phyloP scores from a whole-genome alignment of 2,329 filamentous ascomycete species.

The Teratosphaeria destructans region DNA sequence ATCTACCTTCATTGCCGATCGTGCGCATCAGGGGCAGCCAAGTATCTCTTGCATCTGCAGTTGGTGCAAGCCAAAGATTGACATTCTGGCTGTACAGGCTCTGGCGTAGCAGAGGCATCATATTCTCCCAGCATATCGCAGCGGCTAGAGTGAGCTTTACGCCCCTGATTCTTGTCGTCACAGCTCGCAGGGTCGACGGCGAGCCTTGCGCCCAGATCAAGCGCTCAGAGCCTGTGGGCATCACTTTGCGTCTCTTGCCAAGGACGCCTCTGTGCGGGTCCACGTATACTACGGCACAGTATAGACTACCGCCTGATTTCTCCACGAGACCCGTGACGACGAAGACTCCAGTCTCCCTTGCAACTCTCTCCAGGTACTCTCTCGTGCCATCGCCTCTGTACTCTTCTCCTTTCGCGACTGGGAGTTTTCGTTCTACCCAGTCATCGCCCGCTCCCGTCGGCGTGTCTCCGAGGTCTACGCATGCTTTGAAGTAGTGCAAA shows the following conservation, averaged over 20 bases:
- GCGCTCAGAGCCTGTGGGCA: constrained; percentile 78
- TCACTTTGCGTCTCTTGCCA: constrained; percentile 84
- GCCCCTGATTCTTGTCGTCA: constrained; percentile 69
- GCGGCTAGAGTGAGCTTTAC: constrained; percentile 70
- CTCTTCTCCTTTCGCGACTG: constrained; percentile 36
- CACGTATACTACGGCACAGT: constrained; percentile 74
- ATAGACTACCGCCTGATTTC: constrained; percentile 68
- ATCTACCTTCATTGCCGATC: constrained; percentile 68
- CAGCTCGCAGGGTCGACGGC: constrained; percentile 65
- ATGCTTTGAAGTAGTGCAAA: constrained; percentile 64
- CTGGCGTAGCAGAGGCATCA: constrained; percentile 83
- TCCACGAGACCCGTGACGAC: constrained; percentile 73
- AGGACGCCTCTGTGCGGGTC: constrained; percentile 62
- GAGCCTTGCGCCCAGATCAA: constrained; percentile 84
- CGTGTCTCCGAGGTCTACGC: constrained; percentile 77
- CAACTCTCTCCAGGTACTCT: constrained; percentile 67
- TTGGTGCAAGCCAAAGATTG: constrained; percentile 83
- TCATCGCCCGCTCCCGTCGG: constrained; percentile 56
- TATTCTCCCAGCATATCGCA: constrained; percentile 95
- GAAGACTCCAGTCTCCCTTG: constrained; percentile 69
- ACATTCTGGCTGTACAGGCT: constrained; percentile 81
- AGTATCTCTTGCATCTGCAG: constrained; percentile 71
- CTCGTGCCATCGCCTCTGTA: constrained; percentile 63
- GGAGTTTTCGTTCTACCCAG: constrained; percentile 58
- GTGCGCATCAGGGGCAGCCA: constrained; percentile 80